A percentile compares a stretch with the other conserved stretches of the same genome.
These are phyloP conservation scores for Breynia disticha DNA, from an alignment of 441 rosid genomes.

Conservation along the genomic window DNA sequence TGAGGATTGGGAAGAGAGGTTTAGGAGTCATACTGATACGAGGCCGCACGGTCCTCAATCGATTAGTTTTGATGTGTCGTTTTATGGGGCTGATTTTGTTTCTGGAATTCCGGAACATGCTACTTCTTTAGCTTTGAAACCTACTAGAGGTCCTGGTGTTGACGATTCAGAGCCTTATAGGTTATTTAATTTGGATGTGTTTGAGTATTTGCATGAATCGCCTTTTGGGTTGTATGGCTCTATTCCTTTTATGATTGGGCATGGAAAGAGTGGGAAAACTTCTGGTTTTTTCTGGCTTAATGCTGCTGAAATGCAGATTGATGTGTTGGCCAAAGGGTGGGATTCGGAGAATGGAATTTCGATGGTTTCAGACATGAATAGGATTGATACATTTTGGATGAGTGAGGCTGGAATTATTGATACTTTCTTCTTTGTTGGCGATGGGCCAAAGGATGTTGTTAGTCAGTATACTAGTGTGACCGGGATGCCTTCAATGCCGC, in stretches of 20 bases:
- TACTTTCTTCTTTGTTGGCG: slow-evolving; percentile 81
- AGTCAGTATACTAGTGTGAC: slow-evolving; percentile 76
- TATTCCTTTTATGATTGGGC: slow-evolving; percentile 86
- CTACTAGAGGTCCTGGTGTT: slow-evolving; percentile 85
- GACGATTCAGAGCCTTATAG: slow-evolving; percentile 88
- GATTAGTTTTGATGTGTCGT: slow-evolving; percentile 87
- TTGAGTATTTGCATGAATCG: slow-evolving; percentile 73
- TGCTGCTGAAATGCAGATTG: slow-evolving; percentile 99
- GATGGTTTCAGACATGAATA: slow-evolving; percentile 45
- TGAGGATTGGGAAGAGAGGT: slow-evolving; percentile 84
- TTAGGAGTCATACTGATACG: slow-evolving; percentile 62
- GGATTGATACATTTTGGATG: slow-evolving; percentile 93
- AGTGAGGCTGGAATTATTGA: slow-evolving; percentile 97
- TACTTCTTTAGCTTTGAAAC: slow-evolving; percentile 71
- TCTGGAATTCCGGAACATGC: slow-evolving; percentile 94
- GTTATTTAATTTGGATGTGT: slow-evolving; percentile 86
- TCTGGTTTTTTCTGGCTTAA: slow-evolving; percentile 95
- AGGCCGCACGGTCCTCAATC: slow-evolving; percentile 92
- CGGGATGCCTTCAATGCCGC: slow-evolving; percentile 90
- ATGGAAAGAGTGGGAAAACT: slow-evolving; percentile 62
- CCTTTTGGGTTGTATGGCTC: slow-evolving; percentile 96
- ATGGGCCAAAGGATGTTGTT: slow-evolving; percentile 86
- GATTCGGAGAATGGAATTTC: slow-evolving; percentile 63
- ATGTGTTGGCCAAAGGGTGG: slow-evolving; percentile 86
- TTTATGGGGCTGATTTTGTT: slow-evolving; percentile 75